Evolutionary conservation across 2,329 filamentous ascomycete genomes (phyloP).

Genomic region (Phyllosticta capitalensis): DNA sequence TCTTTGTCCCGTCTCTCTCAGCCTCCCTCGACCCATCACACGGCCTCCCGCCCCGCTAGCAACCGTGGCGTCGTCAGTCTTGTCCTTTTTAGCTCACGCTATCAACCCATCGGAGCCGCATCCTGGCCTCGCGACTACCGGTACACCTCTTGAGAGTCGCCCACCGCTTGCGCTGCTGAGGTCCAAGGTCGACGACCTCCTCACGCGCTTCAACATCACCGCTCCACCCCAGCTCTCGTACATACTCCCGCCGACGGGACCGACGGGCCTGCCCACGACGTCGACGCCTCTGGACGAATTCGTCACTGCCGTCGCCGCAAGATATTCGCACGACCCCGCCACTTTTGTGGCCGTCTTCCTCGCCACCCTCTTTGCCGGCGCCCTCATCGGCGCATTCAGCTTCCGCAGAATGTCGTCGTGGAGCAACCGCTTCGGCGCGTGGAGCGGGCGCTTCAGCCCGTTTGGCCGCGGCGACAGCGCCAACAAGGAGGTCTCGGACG

Average conservation of each 20-base stretch:
- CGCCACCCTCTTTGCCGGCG: slow-evolving; percentile 22
- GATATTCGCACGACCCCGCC: slow-evolving; percentile 4
- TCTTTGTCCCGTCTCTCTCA: slow-evolving; percentile 3
- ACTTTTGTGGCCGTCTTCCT: slow-evolving; percentile 12
- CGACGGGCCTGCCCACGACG: slow-evolving; percentile 12
- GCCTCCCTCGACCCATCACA: background rate
- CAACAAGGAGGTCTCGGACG: slow-evolving; percentile 53
- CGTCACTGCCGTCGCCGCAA: background rate
- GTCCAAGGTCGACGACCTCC: background rate
- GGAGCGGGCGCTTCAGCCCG: slow-evolving; percentile 39
- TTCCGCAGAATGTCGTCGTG: slow-evolving; percentile 31
- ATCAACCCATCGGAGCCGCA: background rate
- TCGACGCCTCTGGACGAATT: background rate
- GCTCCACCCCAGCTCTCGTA: slow-evolving; percentile 26
- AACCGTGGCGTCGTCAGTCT: slow-evolving; percentile 10
- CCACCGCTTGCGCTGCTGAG: background rate
- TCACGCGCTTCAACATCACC: slow-evolving; percentile 20
- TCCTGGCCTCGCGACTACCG: background rate
- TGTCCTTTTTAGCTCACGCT: slow-evolving; percentile 7
- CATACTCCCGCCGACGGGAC: slow-evolving; percentile 25
- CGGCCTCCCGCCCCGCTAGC: background rate
- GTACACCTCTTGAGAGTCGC: background rate
- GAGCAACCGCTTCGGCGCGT: slow-evolving; percentile 36
- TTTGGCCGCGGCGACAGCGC: slow-evolving; percentile 34
- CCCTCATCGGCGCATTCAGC: slow-evolving; percentile 32